phyloP scores from a whole-genome alignment of 306 rosid genomes.

The Calophaca sinica region DNA sequence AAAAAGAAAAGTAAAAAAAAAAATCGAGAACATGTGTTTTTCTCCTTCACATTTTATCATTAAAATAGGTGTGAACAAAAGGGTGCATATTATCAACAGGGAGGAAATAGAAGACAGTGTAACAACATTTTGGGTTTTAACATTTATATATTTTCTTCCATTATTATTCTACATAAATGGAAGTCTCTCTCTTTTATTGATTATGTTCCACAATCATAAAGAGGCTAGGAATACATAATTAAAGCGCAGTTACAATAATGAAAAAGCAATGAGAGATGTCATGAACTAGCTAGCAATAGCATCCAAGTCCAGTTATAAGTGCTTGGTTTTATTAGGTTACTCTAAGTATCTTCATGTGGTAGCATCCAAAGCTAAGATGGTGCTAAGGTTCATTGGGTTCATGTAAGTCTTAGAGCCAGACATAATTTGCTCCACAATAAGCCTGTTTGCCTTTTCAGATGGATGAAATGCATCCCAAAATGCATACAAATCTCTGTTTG shows the following conservation, averaged over 20 bases:
- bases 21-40: no score
- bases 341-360: slow-evolving; percentile 5
- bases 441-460: slow-evolving; percentile 63
- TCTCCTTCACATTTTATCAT: no score
- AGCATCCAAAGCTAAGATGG: slow-evolving; percentile 68
- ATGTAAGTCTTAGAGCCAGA: slow-evolving; percentile 62
- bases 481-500: slow-evolving; percentile 60
- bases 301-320: background rate
- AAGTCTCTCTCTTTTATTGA: background rate
- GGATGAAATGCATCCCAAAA: slow-evolving; percentile 94
- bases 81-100: background rate
- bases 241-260: slow-evolving; percentile 17
- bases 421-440: slow-evolving; percentile 56
- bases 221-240: background rate
- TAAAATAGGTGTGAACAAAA: no score
- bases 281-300: slow-evolving; percentile 14
- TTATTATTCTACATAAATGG: background rate
- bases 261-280: background rate
- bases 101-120: background rate
- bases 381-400: slow-evolving; percentile 87
- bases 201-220: background rate
- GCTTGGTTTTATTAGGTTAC: slow-evolving; percentile 27
- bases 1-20: no score
- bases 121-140: background rate
- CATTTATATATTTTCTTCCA: background rate